Conservation (phyloP, 163 green algal genomes). For the Chlamydomonas reinhardtii region DNA sequence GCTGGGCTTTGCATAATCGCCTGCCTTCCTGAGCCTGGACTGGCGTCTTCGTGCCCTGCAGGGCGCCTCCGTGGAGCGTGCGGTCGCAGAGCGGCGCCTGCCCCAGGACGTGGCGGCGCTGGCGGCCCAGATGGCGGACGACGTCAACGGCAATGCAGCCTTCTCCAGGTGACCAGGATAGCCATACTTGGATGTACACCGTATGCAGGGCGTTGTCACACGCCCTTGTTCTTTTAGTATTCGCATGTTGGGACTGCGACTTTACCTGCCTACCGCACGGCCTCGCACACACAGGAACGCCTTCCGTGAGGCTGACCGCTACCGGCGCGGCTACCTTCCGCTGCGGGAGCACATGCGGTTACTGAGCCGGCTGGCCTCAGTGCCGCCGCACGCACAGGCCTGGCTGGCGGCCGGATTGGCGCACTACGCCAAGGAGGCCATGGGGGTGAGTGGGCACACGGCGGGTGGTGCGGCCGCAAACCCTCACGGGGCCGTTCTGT, state of each 20-base stretch:
- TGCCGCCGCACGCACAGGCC: conserved; percentile 6
- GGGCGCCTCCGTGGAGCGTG: conserved; percentile 19
- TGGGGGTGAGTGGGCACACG: not conserved
- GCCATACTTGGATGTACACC: too few relatives aligned
- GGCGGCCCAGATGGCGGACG: conserved; percentile 20
- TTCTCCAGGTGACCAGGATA: not conserved
- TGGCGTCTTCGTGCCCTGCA: not conserved
- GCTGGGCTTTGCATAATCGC: too few relatives aligned
- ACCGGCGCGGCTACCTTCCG: conserved; percentile 1
- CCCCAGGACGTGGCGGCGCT: conserved; percentile 11
- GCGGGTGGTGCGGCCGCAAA: not conserved
- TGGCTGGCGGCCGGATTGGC: conserved; percentile 24
- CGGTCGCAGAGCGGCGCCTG: conserved; percentile 4
- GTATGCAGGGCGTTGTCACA: too few relatives aligned
- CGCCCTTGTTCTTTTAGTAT: too few relatives aligned
- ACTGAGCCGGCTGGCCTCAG: not conserved
- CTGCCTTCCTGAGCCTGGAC: too few relatives aligned
- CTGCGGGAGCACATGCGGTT: conserved; percentile 12
- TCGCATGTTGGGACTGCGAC: too few relatives aligned
- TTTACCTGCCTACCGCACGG: too few relatives aligned
- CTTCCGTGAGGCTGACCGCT: conserved; percentile 9
- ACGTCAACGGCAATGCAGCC: conserved; percentile 27
- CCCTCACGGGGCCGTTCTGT: too few relatives aligned
- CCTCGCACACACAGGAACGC: too few relatives aligned
- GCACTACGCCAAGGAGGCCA: not conserved